Conservation (phyloP, 2,329 filamentous ascomycete genomes). For the Pseudopithomyces maydicus region DNA sequence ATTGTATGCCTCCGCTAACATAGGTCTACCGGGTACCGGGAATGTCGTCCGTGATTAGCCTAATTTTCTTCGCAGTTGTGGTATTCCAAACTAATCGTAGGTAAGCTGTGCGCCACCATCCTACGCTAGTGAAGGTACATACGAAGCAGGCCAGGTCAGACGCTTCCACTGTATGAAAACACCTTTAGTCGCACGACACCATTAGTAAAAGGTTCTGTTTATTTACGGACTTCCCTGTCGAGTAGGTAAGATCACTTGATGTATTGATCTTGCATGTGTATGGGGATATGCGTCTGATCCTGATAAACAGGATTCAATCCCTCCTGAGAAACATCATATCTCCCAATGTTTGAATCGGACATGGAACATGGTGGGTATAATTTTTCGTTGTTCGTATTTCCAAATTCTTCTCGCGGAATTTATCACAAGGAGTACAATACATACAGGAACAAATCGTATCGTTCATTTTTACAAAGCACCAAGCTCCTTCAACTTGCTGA, state of each 20-base stretch:
- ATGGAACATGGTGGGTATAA: not conserved
- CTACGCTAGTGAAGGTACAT: not conserved
- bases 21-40: not conserved
- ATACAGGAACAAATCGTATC: conserved; percentile 12
- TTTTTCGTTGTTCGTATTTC: not conserved
- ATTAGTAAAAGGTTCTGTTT: too few species aligned
- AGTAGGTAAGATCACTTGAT: too few species aligned
- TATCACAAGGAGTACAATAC: conserved; percentile 19
- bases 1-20: not conserved
- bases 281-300: too few species aligned
- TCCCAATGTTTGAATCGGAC: not conserved
- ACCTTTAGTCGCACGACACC: too few species aligned
- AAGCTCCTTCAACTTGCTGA: conserved; percentile 92
- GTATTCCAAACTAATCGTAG: not conserved
- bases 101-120: not conserved
- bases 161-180: too few species aligned
- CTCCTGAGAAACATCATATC: not conserved
- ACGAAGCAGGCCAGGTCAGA: too few species aligned
- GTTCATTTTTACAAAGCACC: conserved; percentile 71
- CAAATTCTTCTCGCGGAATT: conserved; percentile 7
- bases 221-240: too few species aligned
- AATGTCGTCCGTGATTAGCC: not conserved
- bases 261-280: too few species aligned
- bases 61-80: not conserved
- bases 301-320: too few species aligned